Evolutionary conservation across 2,329 filamentous ascomycete species (phyloP).

Genomic region (Bipolaris cookei): DNA sequence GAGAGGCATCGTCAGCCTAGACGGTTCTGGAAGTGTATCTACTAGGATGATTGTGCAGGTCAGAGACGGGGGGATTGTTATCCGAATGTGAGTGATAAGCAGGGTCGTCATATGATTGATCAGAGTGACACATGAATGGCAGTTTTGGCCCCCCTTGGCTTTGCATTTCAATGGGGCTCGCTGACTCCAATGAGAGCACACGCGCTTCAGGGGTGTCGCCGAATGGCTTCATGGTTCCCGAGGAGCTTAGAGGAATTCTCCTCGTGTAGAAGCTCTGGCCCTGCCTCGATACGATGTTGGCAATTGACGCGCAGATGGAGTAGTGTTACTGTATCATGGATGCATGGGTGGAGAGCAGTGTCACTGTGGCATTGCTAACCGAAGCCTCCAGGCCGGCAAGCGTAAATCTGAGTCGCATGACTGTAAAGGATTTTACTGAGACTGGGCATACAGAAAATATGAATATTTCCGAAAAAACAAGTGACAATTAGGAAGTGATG

Average conservation of each 20-base stretch:
- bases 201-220: not conserved
- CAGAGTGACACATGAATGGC: not conserved
- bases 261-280: no score
- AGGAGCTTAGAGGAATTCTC: not conserved
- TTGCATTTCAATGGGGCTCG: not conserved
- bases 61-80: no score
- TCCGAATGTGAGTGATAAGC: not conserved
- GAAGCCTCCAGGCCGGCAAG: not conserved
- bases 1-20: no score
- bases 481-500: not conserved
- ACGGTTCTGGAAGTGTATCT: no score
- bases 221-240: no score
- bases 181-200: not conserved
- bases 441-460: not conserved
- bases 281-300: no score
- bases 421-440: not conserved
- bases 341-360: not conserved
- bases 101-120: not conserved
- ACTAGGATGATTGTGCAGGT: not conserved
- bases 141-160: not conserved
- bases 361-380: not conserved
- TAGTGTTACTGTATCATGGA: no score
- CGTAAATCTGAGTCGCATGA: not conserved
- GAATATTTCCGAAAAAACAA: not conserved
- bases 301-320: no score